Percentiles rank a stretch among this genome's conserved stretches.
Conservation (phyloP, 352 stramenopile genomes). For the Pythium utonaiense region DNA sequence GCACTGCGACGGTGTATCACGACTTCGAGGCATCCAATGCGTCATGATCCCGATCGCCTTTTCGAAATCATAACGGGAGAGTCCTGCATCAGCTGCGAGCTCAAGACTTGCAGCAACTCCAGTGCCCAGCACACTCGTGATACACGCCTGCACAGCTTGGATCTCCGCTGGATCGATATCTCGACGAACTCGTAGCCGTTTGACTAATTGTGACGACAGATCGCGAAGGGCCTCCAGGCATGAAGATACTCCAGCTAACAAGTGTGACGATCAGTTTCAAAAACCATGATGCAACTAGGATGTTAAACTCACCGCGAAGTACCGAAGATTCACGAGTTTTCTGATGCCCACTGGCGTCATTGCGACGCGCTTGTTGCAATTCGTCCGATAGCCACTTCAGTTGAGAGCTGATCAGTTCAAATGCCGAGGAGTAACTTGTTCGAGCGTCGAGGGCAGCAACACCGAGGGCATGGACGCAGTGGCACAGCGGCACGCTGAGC, state of each 20-base stretch:
- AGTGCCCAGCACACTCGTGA: neutral
- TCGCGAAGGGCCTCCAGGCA: constrained; percentile 31
- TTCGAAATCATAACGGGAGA: constrained; percentile 5
- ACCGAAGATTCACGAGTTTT: neutral
- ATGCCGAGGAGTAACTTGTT: constrained; percentile 49
- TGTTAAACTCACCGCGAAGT: neutral
- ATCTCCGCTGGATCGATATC: neutral
- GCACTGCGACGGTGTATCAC: neutral
- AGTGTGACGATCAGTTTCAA: constrained; percentile 29
- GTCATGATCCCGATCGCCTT: constrained; percentile 38
- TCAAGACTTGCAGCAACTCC: constrained; percentile 48
- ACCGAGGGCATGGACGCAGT: constrained; percentile 50
- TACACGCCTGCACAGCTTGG: neutral
- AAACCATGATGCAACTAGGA: neutral
- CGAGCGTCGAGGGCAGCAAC: constrained; percentile 38
- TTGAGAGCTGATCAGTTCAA: constrained; percentile 41
- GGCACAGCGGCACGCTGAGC: constrained; percentile 30
- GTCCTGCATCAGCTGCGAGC: constrained; percentile 11
- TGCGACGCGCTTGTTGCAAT: constrained; percentile 10
- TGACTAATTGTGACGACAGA: constrained; percentile 13
- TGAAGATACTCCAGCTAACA: constrained; percentile 37
- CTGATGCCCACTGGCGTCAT: constrained; percentile 5
- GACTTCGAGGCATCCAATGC: constrained; percentile 10
- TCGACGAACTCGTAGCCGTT: neutral
- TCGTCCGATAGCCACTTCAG: constrained; percentile 28